These are phyloP conservation scores for Chondrus crispus DNA, from an alignment of 23 red algal species.

Conservation along the genomic window DNA sequence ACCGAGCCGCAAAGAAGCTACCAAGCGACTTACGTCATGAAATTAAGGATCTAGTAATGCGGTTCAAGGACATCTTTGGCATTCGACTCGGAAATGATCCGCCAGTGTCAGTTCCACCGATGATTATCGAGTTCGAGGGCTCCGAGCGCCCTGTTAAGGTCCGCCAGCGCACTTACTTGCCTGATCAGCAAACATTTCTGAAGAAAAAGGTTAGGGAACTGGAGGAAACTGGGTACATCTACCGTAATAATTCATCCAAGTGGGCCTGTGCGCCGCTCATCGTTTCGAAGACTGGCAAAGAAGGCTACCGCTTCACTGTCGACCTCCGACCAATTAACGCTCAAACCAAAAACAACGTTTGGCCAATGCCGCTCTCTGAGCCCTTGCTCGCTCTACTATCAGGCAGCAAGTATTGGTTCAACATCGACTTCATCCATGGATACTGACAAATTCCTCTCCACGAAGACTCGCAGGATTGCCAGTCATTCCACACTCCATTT, in stretches of 20 bases:
- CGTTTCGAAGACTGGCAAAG: neutral
- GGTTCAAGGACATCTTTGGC: neutral
- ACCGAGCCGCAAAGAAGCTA: neutral
- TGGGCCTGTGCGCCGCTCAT: slow-evolving; percentile 27
- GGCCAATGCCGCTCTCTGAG: slow-evolving; percentile 8
- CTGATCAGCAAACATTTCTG: neutral
- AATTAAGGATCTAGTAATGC: neutral
- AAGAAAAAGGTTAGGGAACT: slow-evolving; percentile 13
- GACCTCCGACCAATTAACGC: neutral
- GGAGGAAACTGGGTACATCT: neutral
- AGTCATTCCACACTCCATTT: slow-evolving; percentile 7
- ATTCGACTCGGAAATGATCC: neutral
- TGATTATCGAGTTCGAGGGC: slow-evolving; percentile 13
- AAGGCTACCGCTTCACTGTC: slow-evolving; percentile 8
- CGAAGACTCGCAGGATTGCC: slow-evolving; percentile 23
- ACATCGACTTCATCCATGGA: neutral
- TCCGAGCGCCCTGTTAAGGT: neutral
- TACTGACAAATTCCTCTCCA: slow-evolving; percentile 36
- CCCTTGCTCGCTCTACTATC: neutral
- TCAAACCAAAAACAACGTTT: neutral
- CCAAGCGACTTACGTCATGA: neutral
- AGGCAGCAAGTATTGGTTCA: neutral
- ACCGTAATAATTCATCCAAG: neutral
- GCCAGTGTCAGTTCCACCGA: neutral
- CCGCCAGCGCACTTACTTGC: neutral